phyloP scores from a whole-genome alignment of 2,329 filamentous ascomycete genomes.

The Neonectria punicea region DNA sequence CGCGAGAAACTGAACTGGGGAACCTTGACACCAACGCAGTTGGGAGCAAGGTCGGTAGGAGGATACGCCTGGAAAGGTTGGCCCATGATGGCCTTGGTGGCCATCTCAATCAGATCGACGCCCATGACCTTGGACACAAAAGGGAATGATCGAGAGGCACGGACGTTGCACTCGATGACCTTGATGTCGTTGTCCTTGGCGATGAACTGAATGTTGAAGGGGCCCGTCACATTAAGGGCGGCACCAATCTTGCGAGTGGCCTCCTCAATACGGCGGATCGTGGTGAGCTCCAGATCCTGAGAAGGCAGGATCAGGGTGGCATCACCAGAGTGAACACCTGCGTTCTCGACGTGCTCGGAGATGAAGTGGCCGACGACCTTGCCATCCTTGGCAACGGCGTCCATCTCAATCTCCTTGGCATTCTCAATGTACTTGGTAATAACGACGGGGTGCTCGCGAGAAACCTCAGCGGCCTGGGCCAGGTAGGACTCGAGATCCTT shows the following conservation, averaged over 20 bases:
- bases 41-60: constrained; percentile 75
- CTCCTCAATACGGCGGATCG: constrained; percentile 90
- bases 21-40: constrained; percentile 96
- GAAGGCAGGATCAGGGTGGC: constrained; percentile 95
- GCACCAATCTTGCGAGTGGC: constrained; percentile 95
- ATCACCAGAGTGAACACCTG: constrained; percentile 97
- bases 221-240: constrained; percentile 94
- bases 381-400: constrained; percentile 92
- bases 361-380: constrained; percentile 95
- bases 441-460: constrained; percentile 93
- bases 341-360: constrained; percentile 98
- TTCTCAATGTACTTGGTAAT: constrained; percentile 99
- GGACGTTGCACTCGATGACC: constrained; percentile 98
- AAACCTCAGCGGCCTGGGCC: constrained; percentile 91
- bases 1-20: constrained; percentile 99
- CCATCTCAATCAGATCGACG: constrained; percentile 97
- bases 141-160: constrained; percentile 94
- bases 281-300: constrained; percentile 90
- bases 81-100: constrained; percentile 94
- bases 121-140: constrained; percentile 99
- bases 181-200: constrained; percentile 99
- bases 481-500: constrained; percentile 91
- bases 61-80: constrained; percentile 87
- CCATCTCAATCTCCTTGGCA: constrained; percentile 99
- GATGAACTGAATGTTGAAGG: constrained; percentile 99